Evolutionary conservation across 108 stramenopile genomes (phyloP).

Genomic region (Chaetoceros tenuissimus): DNA sequence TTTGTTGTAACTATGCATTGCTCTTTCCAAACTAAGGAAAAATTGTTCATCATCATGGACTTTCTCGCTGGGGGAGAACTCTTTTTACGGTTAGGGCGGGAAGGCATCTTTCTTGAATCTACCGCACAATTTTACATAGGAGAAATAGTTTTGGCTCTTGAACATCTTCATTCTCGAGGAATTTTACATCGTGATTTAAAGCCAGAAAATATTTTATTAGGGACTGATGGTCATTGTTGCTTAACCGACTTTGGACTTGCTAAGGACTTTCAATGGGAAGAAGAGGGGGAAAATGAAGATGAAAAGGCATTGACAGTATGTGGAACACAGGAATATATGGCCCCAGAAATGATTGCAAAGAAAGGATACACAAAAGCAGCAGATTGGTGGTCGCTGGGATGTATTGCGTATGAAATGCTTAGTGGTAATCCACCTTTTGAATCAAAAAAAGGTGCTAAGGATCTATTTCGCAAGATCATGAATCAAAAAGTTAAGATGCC

Average conservation of each 20-base stretch:
- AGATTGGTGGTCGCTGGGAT: conserved; percentile 95
- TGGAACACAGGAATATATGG: conserved; percentile 89
- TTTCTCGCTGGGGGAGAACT: conserved; percentile 95
- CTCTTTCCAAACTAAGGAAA: conserved; percentile 92
- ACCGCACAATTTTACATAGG: conserved; percentile 94
- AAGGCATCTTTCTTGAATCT: conserved; percentile 73
- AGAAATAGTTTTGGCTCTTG: conserved; percentile 91
- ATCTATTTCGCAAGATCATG: conserved; percentile 94
- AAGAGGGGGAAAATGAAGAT: conserved; percentile 34
- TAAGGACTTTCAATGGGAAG: conserved; percentile 62
- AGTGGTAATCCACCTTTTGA: conserved; percentile 90
- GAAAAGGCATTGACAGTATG: conserved; percentile 69
- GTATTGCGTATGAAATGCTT: conserved; percentile 95
- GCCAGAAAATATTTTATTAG: conserved; percentile 91
- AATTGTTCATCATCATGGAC: conserved; percentile 96
- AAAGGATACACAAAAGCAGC: conserved; percentile 96
- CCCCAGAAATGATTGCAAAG: conserved; percentile 89
- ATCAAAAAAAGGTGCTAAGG: conserved; percentile 74
- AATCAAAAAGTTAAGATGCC: conserved; percentile 89
- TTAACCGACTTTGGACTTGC: conserved; percentile 98
- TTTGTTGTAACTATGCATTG: conserved; percentile 94
- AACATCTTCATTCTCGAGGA: conserved; percentile 79
- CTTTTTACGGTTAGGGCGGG: conserved; percentile 73
- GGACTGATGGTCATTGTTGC: conserved; percentile 84
- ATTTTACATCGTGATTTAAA: conserved; percentile 93